Evolutionary conservation across 2,329 filamentous ascomycete genomes (phyloP).

Genomic region (Cyclaneusma minus): DNA sequence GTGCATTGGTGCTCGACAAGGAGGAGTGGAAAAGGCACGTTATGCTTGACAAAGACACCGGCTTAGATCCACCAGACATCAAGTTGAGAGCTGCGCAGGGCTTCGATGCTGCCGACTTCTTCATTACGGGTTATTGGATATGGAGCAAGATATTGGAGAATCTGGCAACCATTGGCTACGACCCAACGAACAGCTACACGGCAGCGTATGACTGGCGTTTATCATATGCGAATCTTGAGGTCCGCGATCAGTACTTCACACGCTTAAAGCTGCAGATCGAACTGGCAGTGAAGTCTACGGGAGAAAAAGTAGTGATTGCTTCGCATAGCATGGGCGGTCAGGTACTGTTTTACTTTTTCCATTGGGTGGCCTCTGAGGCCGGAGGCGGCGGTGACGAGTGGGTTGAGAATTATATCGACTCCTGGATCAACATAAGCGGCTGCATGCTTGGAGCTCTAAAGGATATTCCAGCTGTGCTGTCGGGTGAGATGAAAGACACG

Average conservation of each 20-base stretch:
- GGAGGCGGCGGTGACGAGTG: constrained; percentile 76
- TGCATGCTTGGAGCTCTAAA: constrained; percentile 96
- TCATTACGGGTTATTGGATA: constrained; percentile 88
- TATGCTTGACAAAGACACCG: constrained; percentile 87
- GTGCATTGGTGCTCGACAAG: constrained; percentile 82
- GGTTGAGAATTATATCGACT: constrained; percentile 81
- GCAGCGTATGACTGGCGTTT: constrained; percentile 83
- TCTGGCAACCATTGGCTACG: constrained; percentile 86
- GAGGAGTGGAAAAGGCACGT: constrained; percentile 90
- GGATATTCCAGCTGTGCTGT: constrained; percentile 76
- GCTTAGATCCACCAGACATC: constrained; percentile 76
- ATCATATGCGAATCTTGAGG: constrained; percentile 78
- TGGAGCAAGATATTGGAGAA: constrained; percentile 95
- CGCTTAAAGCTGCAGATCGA: constrained; percentile 84
- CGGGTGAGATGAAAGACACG: constrained; percentile 96
- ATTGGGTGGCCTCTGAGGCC: constrained; percentile 63
- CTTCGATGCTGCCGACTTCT: constrained; percentile 96
- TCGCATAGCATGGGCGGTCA: constrained; percentile 98
- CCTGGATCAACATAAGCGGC: constrained; percentile 96
- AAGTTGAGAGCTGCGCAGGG: constrained; percentile 89
- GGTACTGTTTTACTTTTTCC: constrained; percentile 69
- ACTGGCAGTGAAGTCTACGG: constrained; percentile 55
- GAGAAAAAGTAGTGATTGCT: constrained; percentile 68
- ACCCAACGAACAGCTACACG: constrained; percentile 61
- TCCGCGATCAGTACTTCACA: constrained; percentile 86